Base-by-base conservation (phyloP, 257 asterid species). In the Nicotiana tabacum region DNA sequence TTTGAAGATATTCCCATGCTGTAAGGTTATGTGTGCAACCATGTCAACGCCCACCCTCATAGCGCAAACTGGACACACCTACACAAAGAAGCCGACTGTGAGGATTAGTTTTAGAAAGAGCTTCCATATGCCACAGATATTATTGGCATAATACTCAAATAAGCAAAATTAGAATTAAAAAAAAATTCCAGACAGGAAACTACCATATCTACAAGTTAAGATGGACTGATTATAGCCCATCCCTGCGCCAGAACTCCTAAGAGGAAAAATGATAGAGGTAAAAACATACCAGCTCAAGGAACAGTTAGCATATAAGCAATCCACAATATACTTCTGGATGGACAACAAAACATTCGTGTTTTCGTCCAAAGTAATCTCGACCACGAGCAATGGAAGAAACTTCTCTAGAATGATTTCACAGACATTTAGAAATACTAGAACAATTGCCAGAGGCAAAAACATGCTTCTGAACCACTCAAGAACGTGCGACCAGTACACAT, bases 11-110 rank as follows among this genome's bases (percentile, higher is more conserved):
- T 85, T 94, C 77, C 97, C 95, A 58, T 96, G 99, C 68, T 93
- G 98, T 93, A 93, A 89, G 79, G 97, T 93, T 82, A 96, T 91
- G 84, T 96, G 99, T 17, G 98, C 93, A 39, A 96, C 98, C 99
- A 96, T 94, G 88, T 96, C 98, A 33, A 91, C 94, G 66, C 95
- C 98, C 90, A 94, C 98, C 91, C 97, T 90, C 91, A 90, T 85
- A 67, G 91, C 83, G 82, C 98, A 96, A 86, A 94, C 93, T 77
- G 98, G 99, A 87, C 99, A 96, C 67, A 94, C 97, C 99, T 96
- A 97, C 87, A 86, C 82, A 69, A 56, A 56, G 79, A 80, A 62
- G 80, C 58, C 16, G 4, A 51, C 11, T 74, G 46, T 74, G 80
- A 48, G 37, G 24, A 74, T 46, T 15, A 51, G 43, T 24, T 74